Evolutionary conservation across 164 flowering plant genomes (phyloP).

Genomic region (Chimonanthus salicifolius): DNA sequence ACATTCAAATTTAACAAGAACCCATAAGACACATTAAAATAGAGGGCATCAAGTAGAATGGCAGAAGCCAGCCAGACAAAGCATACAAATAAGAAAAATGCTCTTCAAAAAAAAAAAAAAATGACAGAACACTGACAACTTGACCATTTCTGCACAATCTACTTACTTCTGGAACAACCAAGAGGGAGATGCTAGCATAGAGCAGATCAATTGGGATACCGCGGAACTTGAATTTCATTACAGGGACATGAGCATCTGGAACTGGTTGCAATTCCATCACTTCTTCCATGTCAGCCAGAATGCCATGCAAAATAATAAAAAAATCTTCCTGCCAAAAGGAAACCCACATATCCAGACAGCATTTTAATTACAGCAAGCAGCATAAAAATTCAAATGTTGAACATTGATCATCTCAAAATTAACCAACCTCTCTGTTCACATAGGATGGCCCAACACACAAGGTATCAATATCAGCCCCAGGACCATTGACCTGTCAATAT

Average conservation of each 20-base stretch:
- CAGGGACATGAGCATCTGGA: constrained; percentile 98
- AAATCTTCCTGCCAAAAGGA: constrained; percentile 58
- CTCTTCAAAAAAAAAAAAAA: background rate
- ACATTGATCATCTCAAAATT: background rate
- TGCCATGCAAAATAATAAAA: constrained; percentile 62
- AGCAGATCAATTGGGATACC: constrained; percentile 92
- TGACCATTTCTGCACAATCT: background rate
- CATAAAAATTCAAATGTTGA: background rate
- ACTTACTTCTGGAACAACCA: constrained; percentile 89
- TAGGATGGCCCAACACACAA: constrained; percentile 97
- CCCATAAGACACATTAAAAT: background rate
- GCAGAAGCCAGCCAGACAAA: background rate
- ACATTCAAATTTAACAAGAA: background rate
- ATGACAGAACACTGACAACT: background rate
- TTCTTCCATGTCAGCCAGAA: constrained; percentile 66
- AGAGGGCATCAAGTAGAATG: background rate
- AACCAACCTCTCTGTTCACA: constrained; percentile 69
- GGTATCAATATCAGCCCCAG: constrained; percentile 94
- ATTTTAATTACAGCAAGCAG: background rate
- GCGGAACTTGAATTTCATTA: constrained; percentile 83
- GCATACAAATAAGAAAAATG: background rate
- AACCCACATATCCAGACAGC: background rate
- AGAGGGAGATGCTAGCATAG: constrained; percentile 75
- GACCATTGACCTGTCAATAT: constrained; percentile 69
- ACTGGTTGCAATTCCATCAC: constrained; percentile 87